Evolutionary conservation across 2,329 filamentous ascomycete genomes (phyloP).

Genomic region (Myriangium duriaei): DNA sequence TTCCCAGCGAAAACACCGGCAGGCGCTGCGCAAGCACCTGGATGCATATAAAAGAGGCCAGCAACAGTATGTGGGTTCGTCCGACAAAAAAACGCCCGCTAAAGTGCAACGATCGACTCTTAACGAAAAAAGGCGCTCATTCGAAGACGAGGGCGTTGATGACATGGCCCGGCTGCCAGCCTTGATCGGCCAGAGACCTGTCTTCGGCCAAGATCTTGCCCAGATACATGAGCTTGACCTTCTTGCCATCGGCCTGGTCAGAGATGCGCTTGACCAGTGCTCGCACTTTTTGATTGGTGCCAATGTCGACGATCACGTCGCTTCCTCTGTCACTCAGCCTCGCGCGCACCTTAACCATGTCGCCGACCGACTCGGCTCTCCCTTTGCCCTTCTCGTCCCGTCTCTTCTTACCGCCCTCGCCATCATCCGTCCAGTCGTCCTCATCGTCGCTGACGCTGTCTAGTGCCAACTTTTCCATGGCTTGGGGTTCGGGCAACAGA

Average conservation of each 20-base stretch:
- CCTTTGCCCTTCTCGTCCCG: constrained; percentile 22
- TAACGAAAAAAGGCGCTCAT: constrained; percentile 2
- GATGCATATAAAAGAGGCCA: no score
- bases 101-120: neutral
- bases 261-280: constrained; percentile 50
- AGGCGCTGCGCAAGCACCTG: no score
- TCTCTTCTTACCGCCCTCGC: constrained; percentile 13
- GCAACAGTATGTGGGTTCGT: no score
- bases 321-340: constrained; percentile 27
- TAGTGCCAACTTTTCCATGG: constrained; percentile 12
- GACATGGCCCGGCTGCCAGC: constrained; percentile 63
- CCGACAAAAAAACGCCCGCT: neutral
- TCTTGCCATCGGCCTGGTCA: constrained; percentile 50
- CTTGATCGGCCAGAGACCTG: constrained; percentile 52
- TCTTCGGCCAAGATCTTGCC: constrained; percentile 66
- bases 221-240: constrained; percentile 63
- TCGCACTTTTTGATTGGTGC: constrained; percentile 44
- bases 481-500: constrained; percentile 20
- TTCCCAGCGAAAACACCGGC: no score
- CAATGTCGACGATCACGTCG: constrained; percentile 26
- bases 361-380: constrained; percentile 21
- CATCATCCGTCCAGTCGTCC: constrained; percentile 14
- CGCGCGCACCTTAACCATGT: constrained; percentile 21
- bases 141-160: constrained; percentile 61
- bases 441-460: constrained; percentile 20